Evolutionary conservation across 1,284 basidiomycete species (phyloP), one percentile per base, ranked within the genome.

Genomic region (Pseudozyma tsukubaensis): DNA sequence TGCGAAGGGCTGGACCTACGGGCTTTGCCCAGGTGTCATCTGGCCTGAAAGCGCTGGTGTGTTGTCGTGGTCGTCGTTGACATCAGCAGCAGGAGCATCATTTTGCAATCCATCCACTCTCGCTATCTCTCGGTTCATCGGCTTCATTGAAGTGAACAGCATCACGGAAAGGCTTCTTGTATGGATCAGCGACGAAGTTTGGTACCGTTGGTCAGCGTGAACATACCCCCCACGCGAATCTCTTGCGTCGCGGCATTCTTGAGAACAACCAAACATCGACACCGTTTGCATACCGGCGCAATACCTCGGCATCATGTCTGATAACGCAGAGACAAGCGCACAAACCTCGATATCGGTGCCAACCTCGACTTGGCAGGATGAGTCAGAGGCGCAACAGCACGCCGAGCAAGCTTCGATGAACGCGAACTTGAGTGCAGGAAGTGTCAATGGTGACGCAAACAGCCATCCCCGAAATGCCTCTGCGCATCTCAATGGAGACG

Each of bases 21-120:
- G 50, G 48, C 59, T 50, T 11, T 32, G 67, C 52, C 35, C 53
- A 42, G 53, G 49, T 37, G 60, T 49, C 49, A 34, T 40, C 40
- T n/a, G 51, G 51, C 44, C 24, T 29, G 24, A 29, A 29, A 29
- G 24, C 24, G 24, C 24, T 6, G 24, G 24, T 29, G 24, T 37
- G 18, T 32, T 35, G 39, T 40, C 32, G 48, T 44, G 37, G 65
- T 24, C 54, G 34, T 67, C 59, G 35, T 48, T 47, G 36, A 49
- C 40, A 49, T 32, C 13, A 43, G 35, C 50, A 32, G 29, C 5
- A 47, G 35, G n/a, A 48, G 47, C 19, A 40, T 37, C 16, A 32
- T 40, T 50, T 51, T 52, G 11, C 36, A 56, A 47, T 47, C 29
- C 45, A 47, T 47, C 45, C 24, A 29, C 24, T 29, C 24, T 29